These are phyloP conservation scores for Polymyxa betae DNA, from an alignment of 208 protist genomes.

Conservation along the genomic window DNA sequence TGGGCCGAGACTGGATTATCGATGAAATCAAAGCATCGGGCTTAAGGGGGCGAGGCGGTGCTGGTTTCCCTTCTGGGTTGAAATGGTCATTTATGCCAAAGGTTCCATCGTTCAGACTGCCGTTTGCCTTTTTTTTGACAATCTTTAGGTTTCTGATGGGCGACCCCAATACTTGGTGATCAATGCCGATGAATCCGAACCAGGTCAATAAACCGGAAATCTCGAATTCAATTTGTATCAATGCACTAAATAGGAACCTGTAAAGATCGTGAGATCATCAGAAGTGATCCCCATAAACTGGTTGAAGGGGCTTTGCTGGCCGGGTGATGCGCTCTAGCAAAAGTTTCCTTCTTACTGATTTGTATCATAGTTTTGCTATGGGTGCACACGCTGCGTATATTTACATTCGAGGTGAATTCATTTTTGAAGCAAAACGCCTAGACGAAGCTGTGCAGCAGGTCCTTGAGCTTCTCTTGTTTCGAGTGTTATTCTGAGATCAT, in stretches of 20 bases:
- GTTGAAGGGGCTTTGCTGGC: conserved; percentile 96
- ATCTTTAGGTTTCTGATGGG: conserved; percentile 69
- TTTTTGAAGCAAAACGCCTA: conserved; percentile 88
- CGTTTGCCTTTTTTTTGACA: conserved; percentile 70
- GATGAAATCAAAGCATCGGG: conserved; percentile 87
- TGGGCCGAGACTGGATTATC: conserved; percentile 95
- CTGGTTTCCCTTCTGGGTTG: conserved; percentile 96
- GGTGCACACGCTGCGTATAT: conserved; percentile 85
- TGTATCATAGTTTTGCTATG: conserved; percentile 65
- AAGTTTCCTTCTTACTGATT: not conserved
- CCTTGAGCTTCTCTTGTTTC: conserved; percentile 74
- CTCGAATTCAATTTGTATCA: not conserved
- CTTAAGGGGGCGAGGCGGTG: conserved; percentile 94
- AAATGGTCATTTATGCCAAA: conserved; percentile 99
- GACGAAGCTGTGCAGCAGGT: conserved; percentile 93
- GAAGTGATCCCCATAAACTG: conserved; percentile 97
- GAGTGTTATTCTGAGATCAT: not conserved
- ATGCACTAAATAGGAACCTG: conserved; percentile 86
- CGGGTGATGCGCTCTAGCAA: conserved; percentile 72
- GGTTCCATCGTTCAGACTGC: not conserved
- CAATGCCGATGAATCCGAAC: conserved; percentile 98
- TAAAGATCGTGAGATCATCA: conserved; percentile 99
- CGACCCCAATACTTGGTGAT: conserved; percentile 96
- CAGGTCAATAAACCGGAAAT: conserved; percentile 78
- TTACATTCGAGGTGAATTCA: conserved; percentile 98